Evolutionary conservation across 106 monocot species (phyloP).

Genomic region (Acanthochlamys bracteata): DNA sequence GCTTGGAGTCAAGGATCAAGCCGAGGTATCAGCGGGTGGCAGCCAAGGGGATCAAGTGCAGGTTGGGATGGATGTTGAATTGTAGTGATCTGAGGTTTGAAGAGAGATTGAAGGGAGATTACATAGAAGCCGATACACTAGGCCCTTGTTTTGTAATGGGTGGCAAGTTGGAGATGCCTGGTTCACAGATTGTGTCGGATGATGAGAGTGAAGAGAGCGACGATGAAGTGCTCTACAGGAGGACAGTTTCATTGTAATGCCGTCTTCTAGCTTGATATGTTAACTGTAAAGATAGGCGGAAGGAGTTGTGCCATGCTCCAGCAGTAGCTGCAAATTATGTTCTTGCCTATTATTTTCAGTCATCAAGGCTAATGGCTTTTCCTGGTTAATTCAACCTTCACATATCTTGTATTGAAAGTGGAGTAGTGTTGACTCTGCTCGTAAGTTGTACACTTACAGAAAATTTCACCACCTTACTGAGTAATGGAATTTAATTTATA

Average conservation of each 20-base stretch:
- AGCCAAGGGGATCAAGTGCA: conserved; percentile 32
- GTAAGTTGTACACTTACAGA: not conserved
- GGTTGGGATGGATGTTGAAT: conserved; percentile 35
- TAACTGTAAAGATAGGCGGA: too few species aligned
- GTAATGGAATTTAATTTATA: not conserved
- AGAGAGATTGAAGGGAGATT: conserved; percentile 32
- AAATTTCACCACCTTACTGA: not conserved
- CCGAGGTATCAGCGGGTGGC: conserved; percentile 26
- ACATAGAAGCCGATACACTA: conserved; percentile 24
- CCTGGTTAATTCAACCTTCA: too few species aligned
- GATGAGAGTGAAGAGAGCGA: conserved; percentile 36
- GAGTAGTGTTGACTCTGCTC: not conserved
- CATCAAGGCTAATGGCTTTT: too few species aligned
- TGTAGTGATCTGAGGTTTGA: conserved; percentile 44
- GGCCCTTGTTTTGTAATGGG: conserved; percentile 36
- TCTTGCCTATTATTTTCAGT: too few species aligned
- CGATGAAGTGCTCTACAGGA: conserved; percentile 28
- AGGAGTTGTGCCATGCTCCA: too few species aligned
- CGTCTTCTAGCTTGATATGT: not conserved
- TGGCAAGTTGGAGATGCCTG: conserved; percentile 36
- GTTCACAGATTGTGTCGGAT: conserved; percentile 6
- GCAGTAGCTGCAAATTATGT: too few species aligned
- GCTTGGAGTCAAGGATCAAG: conserved; percentile 31
- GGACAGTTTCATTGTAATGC: conserved; percentile 23
- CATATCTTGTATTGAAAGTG: too few species aligned